Evolutionary conservation across 345 rosid genomes (phyloP).

Genomic region (Dipteronia sinensis): DNA sequence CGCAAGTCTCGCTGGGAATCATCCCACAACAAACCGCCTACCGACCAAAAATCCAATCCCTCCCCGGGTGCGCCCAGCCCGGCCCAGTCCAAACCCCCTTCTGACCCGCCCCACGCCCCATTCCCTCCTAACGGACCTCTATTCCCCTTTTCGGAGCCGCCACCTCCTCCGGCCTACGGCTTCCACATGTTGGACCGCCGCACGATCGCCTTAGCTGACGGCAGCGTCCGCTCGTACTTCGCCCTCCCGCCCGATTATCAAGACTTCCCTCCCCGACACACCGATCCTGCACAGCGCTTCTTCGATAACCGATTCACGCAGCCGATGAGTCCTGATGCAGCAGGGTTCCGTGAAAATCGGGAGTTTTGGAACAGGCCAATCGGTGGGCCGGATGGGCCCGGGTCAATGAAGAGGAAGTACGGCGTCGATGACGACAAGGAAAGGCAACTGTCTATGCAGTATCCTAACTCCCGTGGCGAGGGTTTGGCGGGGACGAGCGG

Average conservation of each 20-base stretch:
- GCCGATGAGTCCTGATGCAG: conserved; percentile 39
- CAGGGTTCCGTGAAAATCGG: conserved; percentile 48
- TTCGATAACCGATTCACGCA: conserved; percentile 30
- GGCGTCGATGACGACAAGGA: conserved; percentile 54
- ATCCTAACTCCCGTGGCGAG: conserved; percentile 39
- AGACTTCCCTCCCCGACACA: conserved; percentile 51
- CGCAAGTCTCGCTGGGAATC: conserved; percentile 75
- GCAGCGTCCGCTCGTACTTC: conserved; percentile 90
- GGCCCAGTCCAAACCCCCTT: conserved; percentile 38
- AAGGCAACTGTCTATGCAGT: conserved; percentile 46
- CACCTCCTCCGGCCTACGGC: conserved; percentile 82
- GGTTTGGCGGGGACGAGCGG: conserved; percentile 40
- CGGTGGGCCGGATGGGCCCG: conserved; percentile 34
- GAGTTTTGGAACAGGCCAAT: conserved; percentile 39
- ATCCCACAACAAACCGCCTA: conserved; percentile 23
- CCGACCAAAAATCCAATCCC: conserved; percentile 37
- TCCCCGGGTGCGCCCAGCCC: conserved; percentile 45
- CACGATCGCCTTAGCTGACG: conserved; percentile 75
- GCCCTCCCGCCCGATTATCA: conserved; percentile 94
- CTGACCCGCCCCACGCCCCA: conserved; percentile 30
- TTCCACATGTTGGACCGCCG: conserved; percentile 97
- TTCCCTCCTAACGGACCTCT: conserved; percentile 26
- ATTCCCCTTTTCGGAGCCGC: conserved; percentile 63
- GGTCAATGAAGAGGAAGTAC: conserved; percentile 61
- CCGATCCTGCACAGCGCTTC: conserved; percentile 31